A percentile compares a stretch with the other conserved stretches of the same genome.
These are phyloP conservation scores for Trypanosoma conorhini DNA, from an alignment of 208 protist species.

Conservation along the genomic window DNA sequence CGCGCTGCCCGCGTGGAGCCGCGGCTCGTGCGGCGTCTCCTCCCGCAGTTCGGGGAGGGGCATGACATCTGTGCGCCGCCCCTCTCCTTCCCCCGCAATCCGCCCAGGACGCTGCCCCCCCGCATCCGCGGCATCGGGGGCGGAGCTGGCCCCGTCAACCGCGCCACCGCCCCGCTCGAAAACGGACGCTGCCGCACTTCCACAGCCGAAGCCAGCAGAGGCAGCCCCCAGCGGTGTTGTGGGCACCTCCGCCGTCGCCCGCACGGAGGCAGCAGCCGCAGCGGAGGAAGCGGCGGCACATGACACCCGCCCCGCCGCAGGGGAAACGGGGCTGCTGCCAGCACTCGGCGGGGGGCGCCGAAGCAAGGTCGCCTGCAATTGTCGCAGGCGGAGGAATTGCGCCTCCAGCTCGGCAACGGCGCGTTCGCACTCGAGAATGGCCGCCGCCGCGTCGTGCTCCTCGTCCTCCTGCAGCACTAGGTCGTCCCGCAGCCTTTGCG, in stretches of 20 bases:
- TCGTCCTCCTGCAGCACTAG: slow-evolving; percentile 73
- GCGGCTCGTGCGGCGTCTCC: background rate
- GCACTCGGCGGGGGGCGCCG: slow-evolving; percentile 29
- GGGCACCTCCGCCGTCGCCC: too few relatives aligned
- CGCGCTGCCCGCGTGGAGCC: background rate
- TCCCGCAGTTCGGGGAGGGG: background rate
- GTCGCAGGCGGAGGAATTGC: slow-evolving; percentile 46
- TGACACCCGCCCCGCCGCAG: slow-evolving; percentile 4
- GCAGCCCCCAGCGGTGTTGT: background rate
- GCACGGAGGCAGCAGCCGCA: background rate
- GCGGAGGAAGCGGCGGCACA: background rate
- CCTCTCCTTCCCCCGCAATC: background rate
- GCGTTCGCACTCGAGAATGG: slow-evolving; percentile 44
- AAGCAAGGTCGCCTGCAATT: slow-evolving; percentile 46
- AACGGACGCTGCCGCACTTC: background rate
- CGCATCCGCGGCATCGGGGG: background rate
- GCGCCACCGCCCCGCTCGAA: slow-evolving; percentile 11
- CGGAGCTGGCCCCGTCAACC: background rate
- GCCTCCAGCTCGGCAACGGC: slow-evolving; percentile 48
- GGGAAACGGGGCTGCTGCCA: background rate
- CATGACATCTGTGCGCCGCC: background rate
- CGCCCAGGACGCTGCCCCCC: background rate
- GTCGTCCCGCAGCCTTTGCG: slow-evolving; percentile 67
- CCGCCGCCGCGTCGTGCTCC: slow-evolving; percentile 47
- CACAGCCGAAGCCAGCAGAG: background rate